A percentile compares a stretch with the other conserved stretches of the same genome.
Evolutionary conservation across 495 filamentous ascomycete genomes (phyloP).

Genomic region (Penicillium subrubescens): DNA sequence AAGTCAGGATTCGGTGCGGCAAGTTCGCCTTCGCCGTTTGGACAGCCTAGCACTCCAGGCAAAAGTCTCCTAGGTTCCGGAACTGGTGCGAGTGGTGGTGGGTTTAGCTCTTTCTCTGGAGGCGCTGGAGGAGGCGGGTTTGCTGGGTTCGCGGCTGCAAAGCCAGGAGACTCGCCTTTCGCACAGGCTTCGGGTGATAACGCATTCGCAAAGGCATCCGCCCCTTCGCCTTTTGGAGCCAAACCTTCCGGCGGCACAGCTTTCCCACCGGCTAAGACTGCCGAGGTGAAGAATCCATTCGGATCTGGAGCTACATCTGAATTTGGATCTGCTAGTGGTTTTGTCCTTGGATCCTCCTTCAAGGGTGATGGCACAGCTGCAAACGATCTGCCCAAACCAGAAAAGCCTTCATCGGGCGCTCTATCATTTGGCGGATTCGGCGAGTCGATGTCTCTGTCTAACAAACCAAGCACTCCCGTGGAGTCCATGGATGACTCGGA

Average conservation of each 20-base stretch:
- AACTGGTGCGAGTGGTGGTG: conserved; percentile 32
- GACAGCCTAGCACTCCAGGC: conserved; percentile 35
- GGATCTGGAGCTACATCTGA: conserved; percentile 33
- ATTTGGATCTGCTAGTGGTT: conserved; percentile 44
- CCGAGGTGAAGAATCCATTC: conserved; percentile 48
- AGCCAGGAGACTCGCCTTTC: conserved; percentile 35
- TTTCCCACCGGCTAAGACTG: conserved; percentile 43
- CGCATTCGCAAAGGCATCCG: conserved; percentile 14
- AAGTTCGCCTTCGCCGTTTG: conserved; percentile 37
- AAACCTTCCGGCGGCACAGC: conserved; percentile 30
- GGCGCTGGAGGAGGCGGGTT: conserved; percentile 34
- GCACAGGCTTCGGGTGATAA: conserved; percentile 23
- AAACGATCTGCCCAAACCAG: conserved; percentile 59
- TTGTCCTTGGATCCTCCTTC: conserved; percentile 79
- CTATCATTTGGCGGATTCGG: conserved; percentile 39
- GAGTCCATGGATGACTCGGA: conserved; percentile 47
- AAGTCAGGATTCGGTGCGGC: conserved; percentile 52
- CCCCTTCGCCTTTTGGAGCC: conserved; percentile 24
- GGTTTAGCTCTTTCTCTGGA: conserved; percentile 40
- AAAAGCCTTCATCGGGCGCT: conserved; percentile 37
- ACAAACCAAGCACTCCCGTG: conserved; percentile 26
- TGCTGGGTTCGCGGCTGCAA: conserved; percentile 34
- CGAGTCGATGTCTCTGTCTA: conserved; percentile 27
- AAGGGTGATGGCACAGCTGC: conserved; percentile 69
- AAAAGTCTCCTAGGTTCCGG: conserved; percentile 34